Evolutionary conservation across 306 rosid genomes (phyloP), one percentile per base, ranked within the genome.

Genomic region (Prosopis cineraria): DNA sequence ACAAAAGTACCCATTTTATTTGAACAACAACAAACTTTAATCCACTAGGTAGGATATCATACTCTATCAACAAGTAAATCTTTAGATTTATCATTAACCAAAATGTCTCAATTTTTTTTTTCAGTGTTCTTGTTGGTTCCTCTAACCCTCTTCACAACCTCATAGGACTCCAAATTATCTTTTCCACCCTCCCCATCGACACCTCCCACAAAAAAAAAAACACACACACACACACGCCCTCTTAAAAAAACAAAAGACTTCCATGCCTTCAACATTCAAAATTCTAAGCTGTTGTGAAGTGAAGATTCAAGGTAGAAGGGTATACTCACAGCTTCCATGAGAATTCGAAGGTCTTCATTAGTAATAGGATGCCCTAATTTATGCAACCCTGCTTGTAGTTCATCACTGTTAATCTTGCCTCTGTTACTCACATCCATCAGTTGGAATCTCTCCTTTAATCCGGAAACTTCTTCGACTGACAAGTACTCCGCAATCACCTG

Each of bases 401-500:
- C 99, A 20, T 96, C 98, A 68, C 85, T 78, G 86, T 84, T 89
- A 74, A 96, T 82, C 80, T 90, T 93, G 52, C 99, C 99, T 72
- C 74, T 84, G 72, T 90, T 91, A 78, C 19, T 63, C 37, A 84
- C 87, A 85, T 96, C 99, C 98, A 96, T 90, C 59, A 81, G 3
- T 70, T 86, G 48, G 85, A 96, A 96, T 67, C 94, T 91, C 86
- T 96, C 96, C 84, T 88, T 88, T 75, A 96, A 79, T 36, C 93
- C 96, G 0, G 98, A 98, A 79, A 88, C 97, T 90, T 96, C 99
- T 68, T 96, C 99, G 14, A 77, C 89, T 5, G 99, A 87, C 85
- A 96, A 86, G 83, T 91, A 96, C 87, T 93, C 98, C 0, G 99
- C 99, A 72, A 96, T 93, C 59, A 95, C 97, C 99, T 95, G 91